Conservation (phyloP, 768 basidiomycete species). For the Russula sp. region DNA sequence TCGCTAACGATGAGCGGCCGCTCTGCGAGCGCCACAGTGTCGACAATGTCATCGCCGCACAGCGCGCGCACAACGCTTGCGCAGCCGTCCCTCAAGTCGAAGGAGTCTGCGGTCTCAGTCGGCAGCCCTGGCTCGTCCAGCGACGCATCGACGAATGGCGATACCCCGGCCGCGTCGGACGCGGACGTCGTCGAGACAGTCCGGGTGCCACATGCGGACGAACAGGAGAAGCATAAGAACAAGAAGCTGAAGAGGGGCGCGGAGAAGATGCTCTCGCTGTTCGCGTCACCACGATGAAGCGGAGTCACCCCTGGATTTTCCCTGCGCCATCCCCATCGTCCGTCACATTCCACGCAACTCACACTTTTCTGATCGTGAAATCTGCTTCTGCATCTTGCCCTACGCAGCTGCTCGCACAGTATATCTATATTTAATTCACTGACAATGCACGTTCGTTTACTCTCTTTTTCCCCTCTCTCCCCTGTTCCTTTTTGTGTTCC, state of each 20-base stretch:
- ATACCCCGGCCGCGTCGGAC: conserved; percentile 27
- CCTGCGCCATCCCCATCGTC: background rate
- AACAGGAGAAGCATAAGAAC: conserved; percentile 56
- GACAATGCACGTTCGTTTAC: conserved; percentile 16
- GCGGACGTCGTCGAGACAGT: conserved; percentile 21
- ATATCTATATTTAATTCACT: conserved; percentile 21
- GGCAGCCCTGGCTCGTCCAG: conserved; percentile 67
- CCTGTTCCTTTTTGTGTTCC: background rate
- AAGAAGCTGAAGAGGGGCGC: conserved; percentile 85
- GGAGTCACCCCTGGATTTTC: background rate
- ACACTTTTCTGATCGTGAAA: conserved; percentile 2
- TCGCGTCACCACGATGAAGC: conserved; percentile 55
- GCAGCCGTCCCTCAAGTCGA: conserved; percentile 72
- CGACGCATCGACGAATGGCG: conserved; percentile 58
- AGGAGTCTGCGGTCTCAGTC: conserved; percentile 71
- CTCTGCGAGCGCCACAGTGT: conserved; percentile 41
- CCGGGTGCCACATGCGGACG: conserved; percentile 8
- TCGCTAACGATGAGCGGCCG: conserved; percentile 38
- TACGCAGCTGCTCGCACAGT: conserved; percentile 15
- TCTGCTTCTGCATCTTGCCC: conserved; percentile 10
- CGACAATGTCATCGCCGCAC: conserved; percentile 47
- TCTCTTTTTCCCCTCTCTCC: too few relatives aligned
- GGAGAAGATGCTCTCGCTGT: conserved; percentile 78
- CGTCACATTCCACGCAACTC: background rate
- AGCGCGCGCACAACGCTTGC: conserved; percentile 43